Evolutionary conservation across 1,139 yeast species (phyloP).

Genomic region (Geotrichum bryndzae): DNA sequence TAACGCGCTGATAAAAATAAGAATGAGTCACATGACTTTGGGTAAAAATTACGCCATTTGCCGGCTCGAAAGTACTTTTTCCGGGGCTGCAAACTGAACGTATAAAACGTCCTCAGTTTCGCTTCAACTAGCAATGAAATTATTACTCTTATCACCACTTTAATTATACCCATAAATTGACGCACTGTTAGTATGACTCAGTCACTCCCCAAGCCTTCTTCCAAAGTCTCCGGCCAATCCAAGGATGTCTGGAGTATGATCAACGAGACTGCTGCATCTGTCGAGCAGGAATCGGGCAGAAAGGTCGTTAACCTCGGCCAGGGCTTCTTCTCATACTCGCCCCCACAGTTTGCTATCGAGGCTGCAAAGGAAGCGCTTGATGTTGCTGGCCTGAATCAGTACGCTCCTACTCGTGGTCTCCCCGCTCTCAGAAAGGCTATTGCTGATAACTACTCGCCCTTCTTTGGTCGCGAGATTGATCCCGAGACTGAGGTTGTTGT

Average conservation of each 20-base stretch:
- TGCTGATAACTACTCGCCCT: conserved; percentile 62
- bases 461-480: conserved; percentile 53
- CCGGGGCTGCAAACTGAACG: not conserved
- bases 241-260: conserved; percentile 94
- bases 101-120: not conserved
- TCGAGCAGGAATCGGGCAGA: conserved; percentile 57
- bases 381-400: conserved; percentile 74
- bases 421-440: conserved; percentile 65
- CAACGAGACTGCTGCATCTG: conserved; percentile 89
- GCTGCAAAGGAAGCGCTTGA: conserved; percentile 77
- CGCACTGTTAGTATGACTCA: not conserved
- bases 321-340: conserved; percentile 92
- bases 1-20: no score
- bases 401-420: conserved; percentile 86
- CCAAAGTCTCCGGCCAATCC: conserved; percentile 26
- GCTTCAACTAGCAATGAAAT: not conserved
- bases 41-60: not conserved
- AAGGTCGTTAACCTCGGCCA: conserved; percentile 87
- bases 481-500: conserved; percentile 64
- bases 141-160: not conserved
- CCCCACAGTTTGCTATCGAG: conserved; percentile 80
- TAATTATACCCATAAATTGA: not conserved
- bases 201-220: conserved; percentile 24
- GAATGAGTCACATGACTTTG: not conserved
- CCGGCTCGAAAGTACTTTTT: no score